Percentiles rank a stretch among this genome's conserved stretches.
Evolutionary conservation across 441 rosid genomes (phyloP).

Genomic region (Aquilaria agallochum): DNA sequence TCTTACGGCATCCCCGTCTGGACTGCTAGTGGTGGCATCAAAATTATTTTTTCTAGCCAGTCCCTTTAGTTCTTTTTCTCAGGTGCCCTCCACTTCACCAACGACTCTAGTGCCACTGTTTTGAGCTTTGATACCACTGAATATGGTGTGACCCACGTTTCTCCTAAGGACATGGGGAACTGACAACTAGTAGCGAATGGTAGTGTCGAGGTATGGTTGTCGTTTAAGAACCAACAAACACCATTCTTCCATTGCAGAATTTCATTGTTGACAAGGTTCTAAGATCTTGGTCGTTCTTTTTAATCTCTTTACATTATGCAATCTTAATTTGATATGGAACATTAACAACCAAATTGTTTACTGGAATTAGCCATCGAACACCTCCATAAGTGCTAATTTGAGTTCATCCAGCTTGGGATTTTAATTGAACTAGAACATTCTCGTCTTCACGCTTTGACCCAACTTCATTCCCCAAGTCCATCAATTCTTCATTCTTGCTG

Average conservation of each 20-base stretch:
- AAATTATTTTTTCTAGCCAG: slow-evolving; percentile 38
- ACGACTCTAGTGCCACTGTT: slow-evolving; percentile 44
- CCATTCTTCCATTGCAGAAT: slow-evolving; percentile 54
- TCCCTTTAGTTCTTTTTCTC: slow-evolving; percentile 36
- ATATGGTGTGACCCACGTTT: slow-evolving; percentile 45
- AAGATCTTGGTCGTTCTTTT: slow-evolving; percentile 52
- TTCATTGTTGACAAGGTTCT: slow-evolving; percentile 26
- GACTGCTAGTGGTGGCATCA: slow-evolving; percentile 26
- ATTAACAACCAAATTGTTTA: slow-evolving; percentile 23
- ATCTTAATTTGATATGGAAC: slow-evolving; percentile 51
- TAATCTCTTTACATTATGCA: slow-evolving; percentile 31
- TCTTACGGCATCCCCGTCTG: slow-evolving; percentile 36
- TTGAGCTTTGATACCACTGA: slow-evolving; percentile 45
- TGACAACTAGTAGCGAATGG: slow-evolving; percentile 26
- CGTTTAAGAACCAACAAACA: slow-evolving; percentile 47
- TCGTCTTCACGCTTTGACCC: slow-evolving; percentile 12
- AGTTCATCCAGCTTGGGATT: slow-evolving; percentile 40
- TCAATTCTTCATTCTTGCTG: background rate
- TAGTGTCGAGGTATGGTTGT: slow-evolving; percentile 42
- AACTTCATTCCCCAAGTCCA: background rate
- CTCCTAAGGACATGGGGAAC: slow-evolving; percentile 48
- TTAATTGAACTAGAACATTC: slow-evolving; percentile 26
- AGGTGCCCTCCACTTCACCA: slow-evolving; percentile 50
- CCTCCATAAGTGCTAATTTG: slow-evolving; percentile 35
- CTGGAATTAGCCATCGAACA: slow-evolving; percentile 45